Percentiles rank a stretch among this genome's conserved stretches.
phyloP scores from a whole-genome alignment of 2,329 filamentous ascomycete species.

The Sordariomycetes sp. region DNA sequence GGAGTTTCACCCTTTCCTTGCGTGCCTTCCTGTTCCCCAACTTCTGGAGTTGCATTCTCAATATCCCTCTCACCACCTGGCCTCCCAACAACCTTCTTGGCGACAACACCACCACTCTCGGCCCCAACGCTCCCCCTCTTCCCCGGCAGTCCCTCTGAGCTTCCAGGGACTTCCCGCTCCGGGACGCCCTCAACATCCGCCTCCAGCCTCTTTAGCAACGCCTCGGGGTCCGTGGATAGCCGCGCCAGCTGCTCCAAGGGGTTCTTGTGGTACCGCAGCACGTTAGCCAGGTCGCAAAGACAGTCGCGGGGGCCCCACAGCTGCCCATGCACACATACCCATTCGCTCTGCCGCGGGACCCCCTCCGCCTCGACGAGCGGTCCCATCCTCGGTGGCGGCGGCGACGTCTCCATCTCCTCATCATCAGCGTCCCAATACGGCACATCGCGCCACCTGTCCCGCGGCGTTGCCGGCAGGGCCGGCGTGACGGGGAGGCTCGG shows the following conservation, averaged over 20 bases:
- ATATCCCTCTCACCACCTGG: neutral
- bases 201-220: neutral
- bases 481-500: slow-evolving; percentile 88
- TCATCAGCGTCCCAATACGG: neutral
- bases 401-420: neutral
- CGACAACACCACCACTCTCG: neutral
- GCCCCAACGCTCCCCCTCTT: neutral
- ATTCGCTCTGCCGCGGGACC: slow-evolving; percentile 79
- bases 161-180: slow-evolving; percentile 11
- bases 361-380: slow-evolving; percentile 67
- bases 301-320: slow-evolving; percentile 39
- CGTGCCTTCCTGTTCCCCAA: neutral
- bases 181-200: slow-evolving; percentile 8
- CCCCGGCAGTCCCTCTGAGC: slow-evolving; percentile 28
- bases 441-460: neutral
- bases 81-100: neutral
- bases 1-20: neutral
- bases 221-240: slow-evolving; percentile 50
- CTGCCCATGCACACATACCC: slow-evolving; percentile 69
- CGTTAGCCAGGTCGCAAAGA: slow-evolving; percentile 45
- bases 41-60: neutral
- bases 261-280: slow-evolving; percentile 46
- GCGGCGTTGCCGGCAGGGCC: slow-evolving; percentile 38
- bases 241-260: slow-evolving; percentile 60
- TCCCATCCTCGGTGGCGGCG: neutral